Evolutionary conservation across 1,139 yeast species (phyloP).

Genomic region (Geotrichum candidum): DNA sequence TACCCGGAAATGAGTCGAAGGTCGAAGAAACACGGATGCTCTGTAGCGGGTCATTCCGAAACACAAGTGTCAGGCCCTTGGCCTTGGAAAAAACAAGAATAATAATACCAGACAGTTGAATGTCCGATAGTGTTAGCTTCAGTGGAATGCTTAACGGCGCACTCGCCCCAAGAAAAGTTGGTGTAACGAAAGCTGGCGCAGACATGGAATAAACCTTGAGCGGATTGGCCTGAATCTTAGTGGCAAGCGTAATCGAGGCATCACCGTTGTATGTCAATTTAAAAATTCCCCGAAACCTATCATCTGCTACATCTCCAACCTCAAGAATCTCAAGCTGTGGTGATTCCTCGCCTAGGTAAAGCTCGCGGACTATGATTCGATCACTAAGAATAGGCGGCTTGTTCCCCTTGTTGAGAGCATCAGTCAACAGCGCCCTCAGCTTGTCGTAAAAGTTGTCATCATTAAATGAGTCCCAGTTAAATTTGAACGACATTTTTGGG

Average conservation of each 20-base stretch:
- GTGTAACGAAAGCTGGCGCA: slow-evolving; percentile 49
- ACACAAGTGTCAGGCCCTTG: slow-evolving; percentile 79
- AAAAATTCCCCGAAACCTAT: slow-evolving; percentile 79
- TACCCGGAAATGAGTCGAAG: slow-evolving; percentile 76
- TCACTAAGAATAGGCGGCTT: slow-evolving; percentile 75
- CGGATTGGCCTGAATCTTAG: slow-evolving; percentile 82
- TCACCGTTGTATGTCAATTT: slow-evolving; percentile 76
- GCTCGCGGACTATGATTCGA: slow-evolving; percentile 62
- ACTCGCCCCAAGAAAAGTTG: slow-evolving; percentile 59
- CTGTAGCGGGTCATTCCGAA: slow-evolving; percentile 83
- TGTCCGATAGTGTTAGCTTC: slow-evolving; percentile 66
- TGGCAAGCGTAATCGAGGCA: slow-evolving; percentile 70
- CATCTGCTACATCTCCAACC: slow-evolving; percentile 77
- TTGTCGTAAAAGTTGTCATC: slow-evolving; percentile 59
- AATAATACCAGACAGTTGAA: slow-evolving; percentile 72
- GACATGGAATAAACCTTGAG: slow-evolving; percentile 58
- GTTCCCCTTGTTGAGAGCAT: slow-evolving; percentile 67
- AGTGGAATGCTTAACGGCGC: slow-evolving; percentile 73
- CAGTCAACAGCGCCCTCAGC: slow-evolving; percentile 65
- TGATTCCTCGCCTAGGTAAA: slow-evolving; percentile 70
- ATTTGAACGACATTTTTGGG: slow-evolving; percentile 61
- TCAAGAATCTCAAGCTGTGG: slow-evolving; percentile 79
- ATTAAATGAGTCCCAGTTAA: slow-evolving; percentile 74
- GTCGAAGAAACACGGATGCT: slow-evolving; percentile 77
- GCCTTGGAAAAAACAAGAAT: slow-evolving; percentile 76